These are phyloP conservation scores for Saturnispora mendoncae DNA, from an alignment of 805 yeast species.

Conservation along the genomic window DNA sequence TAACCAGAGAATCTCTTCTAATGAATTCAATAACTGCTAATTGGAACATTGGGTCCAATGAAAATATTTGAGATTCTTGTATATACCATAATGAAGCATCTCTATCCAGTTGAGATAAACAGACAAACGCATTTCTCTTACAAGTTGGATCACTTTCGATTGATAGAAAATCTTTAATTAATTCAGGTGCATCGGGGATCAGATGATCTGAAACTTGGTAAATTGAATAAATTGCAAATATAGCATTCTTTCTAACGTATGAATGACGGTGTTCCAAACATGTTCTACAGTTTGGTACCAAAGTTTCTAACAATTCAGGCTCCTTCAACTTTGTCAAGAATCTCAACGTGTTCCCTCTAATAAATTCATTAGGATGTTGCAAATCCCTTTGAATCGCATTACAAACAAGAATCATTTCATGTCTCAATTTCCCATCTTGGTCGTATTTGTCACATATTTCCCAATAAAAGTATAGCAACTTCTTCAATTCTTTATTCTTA, in stretches of 20 bases:
- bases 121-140: slow-evolving; percentile 89
- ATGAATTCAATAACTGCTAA: slow-evolving; percentile 87
- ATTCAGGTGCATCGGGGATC: slow-evolving; percentile 91
- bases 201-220: slow-evolving; percentile 76
- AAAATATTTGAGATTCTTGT: slow-evolving; percentile 57
- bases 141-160: slow-evolving; percentile 90
- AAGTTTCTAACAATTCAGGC: slow-evolving; percentile 88
- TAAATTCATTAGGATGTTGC: slow-evolving; percentile 96
- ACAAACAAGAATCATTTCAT: slow-evolving; percentile 97
- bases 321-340: slow-evolving; percentile 86
- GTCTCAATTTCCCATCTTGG: slow-evolving; percentile 82
- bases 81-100: slow-evolving; percentile 77
- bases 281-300: slow-evolving; percentile 84
- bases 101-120: slow-evolving; percentile 73
- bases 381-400: slow-evolving; percentile 95
- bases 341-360: slow-evolving; percentile 91
- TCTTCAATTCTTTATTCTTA: slow-evolving; percentile 81
- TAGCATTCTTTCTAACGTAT: slow-evolving; percentile 95
- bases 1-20: slow-evolving; percentile 62
- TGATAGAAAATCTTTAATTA: slow-evolving; percentile 60
- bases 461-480: slow-evolving; percentile 91
- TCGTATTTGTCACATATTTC: slow-evolving; percentile 93
- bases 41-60: slow-evolving; percentile 77
- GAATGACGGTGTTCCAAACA: slow-evolving; percentile 96
- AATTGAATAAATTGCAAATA: slow-evolving; percentile 79